These are phyloP conservation scores for Thelephora terrestris DNA, from an alignment of 1,284 basidiomycete species.

Conservation along the genomic window DNA sequence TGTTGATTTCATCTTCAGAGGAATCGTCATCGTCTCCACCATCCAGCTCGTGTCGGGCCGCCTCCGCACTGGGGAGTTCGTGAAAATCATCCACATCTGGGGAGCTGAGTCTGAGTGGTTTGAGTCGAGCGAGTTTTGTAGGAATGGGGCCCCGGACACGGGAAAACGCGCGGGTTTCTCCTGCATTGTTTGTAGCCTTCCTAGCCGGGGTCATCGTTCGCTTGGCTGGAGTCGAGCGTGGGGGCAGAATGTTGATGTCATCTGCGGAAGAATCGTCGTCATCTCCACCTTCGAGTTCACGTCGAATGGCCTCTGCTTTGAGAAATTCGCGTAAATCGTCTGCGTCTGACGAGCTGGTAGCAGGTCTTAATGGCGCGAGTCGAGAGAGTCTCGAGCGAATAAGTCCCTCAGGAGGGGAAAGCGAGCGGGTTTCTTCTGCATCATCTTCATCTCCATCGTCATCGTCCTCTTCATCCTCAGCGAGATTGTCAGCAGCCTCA, in stretches of 20 bases:
- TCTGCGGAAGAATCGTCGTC: conserved; percentile 24
- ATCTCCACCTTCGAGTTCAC: conserved; percentile 35
- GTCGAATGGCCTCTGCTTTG: conserved; percentile 45
- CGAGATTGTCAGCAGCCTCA: conserved; percentile 20
- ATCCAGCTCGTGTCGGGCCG: conserved; percentile 10
- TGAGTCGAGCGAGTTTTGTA: too few relatives aligned
- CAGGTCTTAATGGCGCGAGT: conserved; percentile 33
- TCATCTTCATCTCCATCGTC: conserved; percentile 29
- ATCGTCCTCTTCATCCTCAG: conserved; percentile 18
- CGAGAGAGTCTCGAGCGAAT: conserved; percentile 26
- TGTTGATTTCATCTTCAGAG: conserved; percentile 37
- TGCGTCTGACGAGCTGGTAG: conserved; percentile 25
- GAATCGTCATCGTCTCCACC: conserved; percentile 43
- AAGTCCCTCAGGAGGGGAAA: conserved; percentile 20
- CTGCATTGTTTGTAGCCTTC: too few relatives aligned
- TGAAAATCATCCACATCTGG: too few relatives aligned
- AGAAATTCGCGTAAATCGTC: conserved; percentile 57
- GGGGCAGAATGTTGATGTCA: background rate
- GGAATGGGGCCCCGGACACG: too few relatives aligned
- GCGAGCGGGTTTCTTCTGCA: conserved; percentile 20
- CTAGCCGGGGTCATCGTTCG: too few relatives aligned
- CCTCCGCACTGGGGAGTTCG: too few relatives aligned
- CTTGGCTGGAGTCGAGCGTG: too few relatives aligned
- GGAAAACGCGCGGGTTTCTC: too few relatives aligned
- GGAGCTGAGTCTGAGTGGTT: too few relatives aligned